A percentile compares a stretch with the other conserved stretches of the same genome.
Conservation (phyloP, 2,329 filamentous ascomycete genomes). For the Talaromyces sp. region DNA sequence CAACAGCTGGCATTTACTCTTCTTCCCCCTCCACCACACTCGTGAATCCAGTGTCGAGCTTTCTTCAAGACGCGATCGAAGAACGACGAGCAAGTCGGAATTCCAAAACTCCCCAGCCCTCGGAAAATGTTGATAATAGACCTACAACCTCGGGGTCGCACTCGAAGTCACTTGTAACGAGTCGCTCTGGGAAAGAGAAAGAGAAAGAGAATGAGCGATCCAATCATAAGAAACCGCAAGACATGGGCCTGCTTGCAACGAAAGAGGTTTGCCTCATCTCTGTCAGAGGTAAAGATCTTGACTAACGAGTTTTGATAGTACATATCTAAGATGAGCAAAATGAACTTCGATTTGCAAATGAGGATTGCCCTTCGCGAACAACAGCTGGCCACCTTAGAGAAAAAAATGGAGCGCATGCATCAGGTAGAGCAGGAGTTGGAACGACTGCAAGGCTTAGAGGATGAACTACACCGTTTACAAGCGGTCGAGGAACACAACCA, state of each 20-base stretch:
- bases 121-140: conserved; percentile 23
- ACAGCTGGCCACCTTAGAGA: conserved; percentile 35
- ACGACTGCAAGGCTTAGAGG: conserved; percentile 29
- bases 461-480: conserved; percentile 26
- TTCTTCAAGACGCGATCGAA: conserved; percentile 41
- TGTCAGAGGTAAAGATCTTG: background rate
- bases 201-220: conserved; percentile 31
- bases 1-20: conserved; percentile 27
- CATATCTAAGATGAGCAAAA: conserved; percentile 43
- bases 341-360: conserved; percentile 44
- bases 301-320: conserved; percentile 30
- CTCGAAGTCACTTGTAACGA: conserved; percentile 31
- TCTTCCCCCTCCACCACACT: conserved; percentile 29
- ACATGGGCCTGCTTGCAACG: conserved; percentile 44
- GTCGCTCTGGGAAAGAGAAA: conserved; percentile 36
- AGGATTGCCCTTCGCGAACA: conserved; percentile 41
- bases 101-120: conserved; percentile 26
- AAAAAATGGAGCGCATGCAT: conserved; percentile 38
- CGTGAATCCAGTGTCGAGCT: conserved; percentile 39
- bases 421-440: conserved; percentile 36
- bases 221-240: conserved; percentile 34
- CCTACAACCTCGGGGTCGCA: conserved; percentile 19
- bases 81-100: conserved; percentile 40
- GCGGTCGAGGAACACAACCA: no score
- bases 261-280: conserved; percentile 33